These are phyloP conservation scores for Yamadazyma diospyri DNA, from an alignment of 1,139 yeast species.

Conservation along the genomic window DNA sequence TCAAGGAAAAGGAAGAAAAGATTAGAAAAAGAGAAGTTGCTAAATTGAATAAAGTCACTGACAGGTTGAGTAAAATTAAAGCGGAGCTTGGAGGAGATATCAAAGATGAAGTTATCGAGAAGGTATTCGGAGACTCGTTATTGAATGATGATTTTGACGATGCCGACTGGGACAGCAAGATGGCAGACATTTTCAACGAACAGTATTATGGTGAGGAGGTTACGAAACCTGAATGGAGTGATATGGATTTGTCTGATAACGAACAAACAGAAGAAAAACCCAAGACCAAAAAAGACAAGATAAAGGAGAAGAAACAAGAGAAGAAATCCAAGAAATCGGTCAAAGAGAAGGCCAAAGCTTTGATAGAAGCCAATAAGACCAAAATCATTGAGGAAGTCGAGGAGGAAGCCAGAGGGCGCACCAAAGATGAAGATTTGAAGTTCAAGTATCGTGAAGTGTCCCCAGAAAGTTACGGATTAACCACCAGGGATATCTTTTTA, in stretches of 20 bases:
- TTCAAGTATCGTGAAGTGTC: slow-evolving; percentile 93
- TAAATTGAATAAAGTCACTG: slow-evolving; percentile 75
- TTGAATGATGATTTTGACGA: slow-evolving; percentile 88
- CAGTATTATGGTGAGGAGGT: slow-evolving; percentile 64
- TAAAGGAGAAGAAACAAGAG: slow-evolving; percentile 53
- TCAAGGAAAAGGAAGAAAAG: slow-evolving; percentile 55
- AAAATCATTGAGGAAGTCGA: slow-evolving; percentile 59
- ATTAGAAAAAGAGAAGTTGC: slow-evolving; percentile 69
- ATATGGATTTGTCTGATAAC: slow-evolving; percentile 28
- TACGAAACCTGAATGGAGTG: slow-evolving; percentile 41
- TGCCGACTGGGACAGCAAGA: slow-evolving; percentile 85
- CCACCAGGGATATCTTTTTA: slow-evolving; percentile 79
- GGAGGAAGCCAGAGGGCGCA: slow-evolving; percentile 61
- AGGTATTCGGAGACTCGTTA: slow-evolving; percentile 68
- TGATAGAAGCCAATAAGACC: slow-evolving; percentile 49
- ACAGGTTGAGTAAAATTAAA: slow-evolving; percentile 70
- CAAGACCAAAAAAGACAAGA: slow-evolving; percentile 47
- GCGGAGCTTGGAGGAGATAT: slow-evolving; percentile 81
- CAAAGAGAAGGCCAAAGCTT: slow-evolving; percentile 65
- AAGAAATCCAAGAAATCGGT: slow-evolving; percentile 63
- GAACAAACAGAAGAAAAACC: slow-evolving; percentile 27
- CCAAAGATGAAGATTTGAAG: slow-evolving; percentile 37
- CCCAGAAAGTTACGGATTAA: slow-evolving; percentile 87
- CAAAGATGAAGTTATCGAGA: slow-evolving; percentile 57
- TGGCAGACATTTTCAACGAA: slow-evolving; percentile 83